Conservation (phyloP, 1,284 basidiomycete species). For the Ganoderma lucidum region DNA sequence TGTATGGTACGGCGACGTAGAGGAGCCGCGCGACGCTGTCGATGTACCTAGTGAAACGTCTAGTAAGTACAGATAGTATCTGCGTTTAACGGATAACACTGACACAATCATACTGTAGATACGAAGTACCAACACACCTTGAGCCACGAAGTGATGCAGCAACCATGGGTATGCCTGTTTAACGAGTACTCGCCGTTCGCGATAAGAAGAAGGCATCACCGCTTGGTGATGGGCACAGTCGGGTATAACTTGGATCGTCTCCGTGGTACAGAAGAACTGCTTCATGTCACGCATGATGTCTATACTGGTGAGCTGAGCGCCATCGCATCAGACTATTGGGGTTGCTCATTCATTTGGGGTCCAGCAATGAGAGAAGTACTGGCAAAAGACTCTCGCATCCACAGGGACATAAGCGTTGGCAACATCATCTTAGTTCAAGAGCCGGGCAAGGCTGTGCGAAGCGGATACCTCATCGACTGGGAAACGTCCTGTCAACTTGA, state of each 20-base stretch:
- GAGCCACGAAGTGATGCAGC: not conserved
- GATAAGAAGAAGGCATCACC: not conserved
- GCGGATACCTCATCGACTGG: constrained; percentile 25
- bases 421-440: constrained; percentile 25
- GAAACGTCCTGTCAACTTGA: constrained; percentile 16
- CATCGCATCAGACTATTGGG: no score
- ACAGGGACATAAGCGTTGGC: constrained; percentile 25
- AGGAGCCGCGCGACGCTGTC: no score
- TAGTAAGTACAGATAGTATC: not conserved
- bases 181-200: not conserved
- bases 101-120: not conserved
- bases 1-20: not conserved
- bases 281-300: not conserved
- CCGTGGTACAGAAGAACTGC: not conserved
- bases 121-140: not conserved
- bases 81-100: not conserved
- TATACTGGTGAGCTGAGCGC: not conserved
- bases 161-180: not conserved
- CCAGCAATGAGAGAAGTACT: constrained; percentile 21
- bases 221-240: not conserved
- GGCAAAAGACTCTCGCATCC: constrained; percentile 14
- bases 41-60: not conserved
- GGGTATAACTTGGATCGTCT: not conserved
- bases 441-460: not conserved
- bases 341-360: no score